phyloP scores from a whole-genome alignment of 345 rosid genomes.

The Populus euphratica region DNA sequence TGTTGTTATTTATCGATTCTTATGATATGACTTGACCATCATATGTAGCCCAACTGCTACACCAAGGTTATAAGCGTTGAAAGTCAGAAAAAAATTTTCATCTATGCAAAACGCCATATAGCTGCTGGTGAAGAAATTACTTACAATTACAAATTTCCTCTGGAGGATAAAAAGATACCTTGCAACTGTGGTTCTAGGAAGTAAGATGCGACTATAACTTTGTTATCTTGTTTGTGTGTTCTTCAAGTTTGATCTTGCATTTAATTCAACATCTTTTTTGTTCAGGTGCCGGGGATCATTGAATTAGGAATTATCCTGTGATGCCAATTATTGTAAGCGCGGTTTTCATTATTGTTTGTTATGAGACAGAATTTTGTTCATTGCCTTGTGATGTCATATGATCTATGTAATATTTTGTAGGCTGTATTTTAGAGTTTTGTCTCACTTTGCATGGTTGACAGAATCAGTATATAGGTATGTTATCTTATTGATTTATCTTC shows the following conservation, averaged over 20 bases:
- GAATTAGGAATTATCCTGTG: conserved; percentile 44
- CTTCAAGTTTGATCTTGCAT: not conserved
- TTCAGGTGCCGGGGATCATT: conserved; percentile 91
- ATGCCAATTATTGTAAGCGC: conserved; percentile 24
- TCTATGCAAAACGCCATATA: conserved; percentile 88
- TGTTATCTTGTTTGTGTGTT: conserved; percentile 4
- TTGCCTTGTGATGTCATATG: not conserved
- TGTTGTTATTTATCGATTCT: conserved; percentile 16
- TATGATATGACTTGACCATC: conserved; percentile 14
- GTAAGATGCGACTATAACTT: conserved; percentile 45
- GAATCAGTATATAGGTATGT: conserved; percentile 1
- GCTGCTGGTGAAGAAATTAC: conserved; percentile 86
- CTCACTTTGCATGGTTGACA: not conserved
- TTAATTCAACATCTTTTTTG: conserved; percentile 13
- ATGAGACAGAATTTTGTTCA: not conserved
- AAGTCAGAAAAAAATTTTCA: conserved; percentile 88
- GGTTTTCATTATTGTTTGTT: conserved; percentile 17
- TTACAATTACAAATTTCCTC: conserved; percentile 94
- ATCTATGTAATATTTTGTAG: conserved; percentile 10
- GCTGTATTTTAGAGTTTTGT: conserved; percentile 10
- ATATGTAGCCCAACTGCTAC: conserved; percentile 92
- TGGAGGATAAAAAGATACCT: conserved; percentile 93
- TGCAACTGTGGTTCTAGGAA: conserved; percentile 93
- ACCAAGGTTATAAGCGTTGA: conserved; percentile 93
- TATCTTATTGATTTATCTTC: not conserved